Percentiles rank a stretch among this genome's conserved stretches.
phyloP scores from a whole-genome alignment of 768 basidiomycete genomes.

The Podaxis carcinomalis region DNA sequence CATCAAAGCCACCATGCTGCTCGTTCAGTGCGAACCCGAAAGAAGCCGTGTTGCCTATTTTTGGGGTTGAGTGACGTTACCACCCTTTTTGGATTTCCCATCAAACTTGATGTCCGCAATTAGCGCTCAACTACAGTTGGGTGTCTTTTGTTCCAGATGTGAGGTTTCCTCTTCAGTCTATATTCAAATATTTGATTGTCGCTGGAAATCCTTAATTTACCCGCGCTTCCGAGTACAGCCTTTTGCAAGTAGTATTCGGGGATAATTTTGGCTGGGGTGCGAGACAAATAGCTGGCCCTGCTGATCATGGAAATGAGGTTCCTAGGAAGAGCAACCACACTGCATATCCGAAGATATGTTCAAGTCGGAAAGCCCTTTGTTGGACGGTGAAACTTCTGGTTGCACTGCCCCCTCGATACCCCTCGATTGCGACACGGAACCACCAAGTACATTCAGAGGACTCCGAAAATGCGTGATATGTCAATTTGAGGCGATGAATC shows the following conservation, averaged over 20 bases:
- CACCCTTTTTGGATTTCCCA: background rate
- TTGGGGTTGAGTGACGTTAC: background rate
- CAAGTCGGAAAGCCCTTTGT: background rate
- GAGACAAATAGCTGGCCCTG: background rate
- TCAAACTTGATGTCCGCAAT: background rate
- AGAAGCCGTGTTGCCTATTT: background rate
- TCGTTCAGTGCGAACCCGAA: background rate
- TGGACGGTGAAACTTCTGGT: background rate
- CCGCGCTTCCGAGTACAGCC: no score
- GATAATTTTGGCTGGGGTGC: background rate
- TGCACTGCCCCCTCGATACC: background rate
- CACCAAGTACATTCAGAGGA: background rate
- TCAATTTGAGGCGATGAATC: conserved; percentile 1
- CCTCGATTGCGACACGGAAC: background rate
- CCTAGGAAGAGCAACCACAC: background rate
- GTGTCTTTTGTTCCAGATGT: background rate
- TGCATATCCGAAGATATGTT: background rate
- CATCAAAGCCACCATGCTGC: conserved; percentile 8
- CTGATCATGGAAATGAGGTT: background rate
- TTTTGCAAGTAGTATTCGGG: background rate
- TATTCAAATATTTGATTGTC: no score
- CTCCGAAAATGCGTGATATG: background rate
- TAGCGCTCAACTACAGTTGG: background rate
- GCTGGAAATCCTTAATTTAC: no score
- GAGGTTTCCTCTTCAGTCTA: no score